A percentile compares a stretch with the other conserved stretches of the same genome.
phyloP scores from a whole-genome alignment of 1,284 basidiomycete genomes.

The Volvariella surrecta region DNA sequence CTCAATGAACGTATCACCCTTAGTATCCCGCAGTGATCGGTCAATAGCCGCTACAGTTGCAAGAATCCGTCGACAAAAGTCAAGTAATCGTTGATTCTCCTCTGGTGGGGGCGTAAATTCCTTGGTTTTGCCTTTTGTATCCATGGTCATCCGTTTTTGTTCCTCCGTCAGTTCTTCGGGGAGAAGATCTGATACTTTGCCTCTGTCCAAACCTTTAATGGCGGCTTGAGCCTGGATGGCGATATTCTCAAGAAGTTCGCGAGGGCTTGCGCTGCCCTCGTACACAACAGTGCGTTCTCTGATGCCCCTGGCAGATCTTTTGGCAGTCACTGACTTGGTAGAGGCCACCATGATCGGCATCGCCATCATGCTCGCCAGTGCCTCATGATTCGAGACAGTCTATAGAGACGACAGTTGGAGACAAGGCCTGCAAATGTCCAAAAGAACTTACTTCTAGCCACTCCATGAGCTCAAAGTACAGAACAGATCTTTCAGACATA shows the following conservation, averaged over 20 bases:
- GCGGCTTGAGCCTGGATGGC: constrained; percentile 86
- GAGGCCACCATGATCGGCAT: constrained; percentile 88
- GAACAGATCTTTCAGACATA: constrained; percentile 78
- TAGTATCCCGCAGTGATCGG: constrained; percentile 74
- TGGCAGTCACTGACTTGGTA: constrained; percentile 51
- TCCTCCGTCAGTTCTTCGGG: constrained; percentile 72
- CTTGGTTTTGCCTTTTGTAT: constrained; percentile 56
- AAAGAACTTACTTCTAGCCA: constrained; percentile 73
- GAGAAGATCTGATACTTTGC: constrained; percentile 38
- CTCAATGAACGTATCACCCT: constrained; percentile 75
- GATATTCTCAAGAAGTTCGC: constrained; percentile 83
- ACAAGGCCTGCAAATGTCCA: neutral
- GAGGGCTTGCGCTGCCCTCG: constrained; percentile 81
- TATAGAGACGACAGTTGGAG: constrained; percentile 18
- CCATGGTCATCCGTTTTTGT: constrained; percentile 70
- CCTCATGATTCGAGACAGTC: constrained; percentile 87
- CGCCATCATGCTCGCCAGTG: constrained; percentile 87
- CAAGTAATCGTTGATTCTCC: constrained; percentile 58
- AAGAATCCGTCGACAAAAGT: constrained; percentile 74
- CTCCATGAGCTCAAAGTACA: constrained; percentile 85
- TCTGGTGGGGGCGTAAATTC: constrained; percentile 38
- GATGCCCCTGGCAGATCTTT: constrained; percentile 38
- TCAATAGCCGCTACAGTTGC: constrained; percentile 77
- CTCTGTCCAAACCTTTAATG: constrained; percentile 71
- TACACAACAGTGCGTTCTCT: constrained; percentile 78